Conservation (phyloP, 1,284 basidiomycete species). For the Farysia itapuensis region DNA sequence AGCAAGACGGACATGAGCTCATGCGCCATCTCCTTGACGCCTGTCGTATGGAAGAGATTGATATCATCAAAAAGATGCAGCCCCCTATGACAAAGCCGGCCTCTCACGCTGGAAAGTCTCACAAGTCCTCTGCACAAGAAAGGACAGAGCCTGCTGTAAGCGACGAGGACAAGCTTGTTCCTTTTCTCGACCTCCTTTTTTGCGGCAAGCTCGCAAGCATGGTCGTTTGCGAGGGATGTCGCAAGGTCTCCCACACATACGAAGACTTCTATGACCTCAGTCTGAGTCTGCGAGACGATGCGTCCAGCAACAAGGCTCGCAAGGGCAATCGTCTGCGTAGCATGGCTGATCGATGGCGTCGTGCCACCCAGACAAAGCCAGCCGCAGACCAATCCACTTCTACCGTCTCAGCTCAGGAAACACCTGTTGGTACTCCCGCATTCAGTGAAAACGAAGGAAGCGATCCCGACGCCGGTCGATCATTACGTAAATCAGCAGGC, state of each 20-base stretch:
- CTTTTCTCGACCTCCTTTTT: slow-evolving; percentile 85
- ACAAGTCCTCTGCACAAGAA: background rate
- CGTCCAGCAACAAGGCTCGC: slow-evolving; percentile 22
- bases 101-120: slow-evolving; percentile 1
- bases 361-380: slow-evolving; percentile 21
- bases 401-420: slow-evolving; percentile 1
- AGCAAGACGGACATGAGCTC: slow-evolving; percentile 94
- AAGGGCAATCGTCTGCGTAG: slow-evolving; percentile 37
- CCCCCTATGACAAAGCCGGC: slow-evolving; percentile 61
- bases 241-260: slow-evolving; percentile 80
- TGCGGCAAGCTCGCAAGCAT: slow-evolving; percentile 83
- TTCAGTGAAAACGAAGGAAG: slow-evolving; percentile 51
- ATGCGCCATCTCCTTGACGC: slow-evolving; percentile 83
- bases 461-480: slow-evolving; percentile 69
- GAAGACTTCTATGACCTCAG: slow-evolving; percentile 93
- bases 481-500: slow-evolving; percentile 61
- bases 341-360: slow-evolving; percentile 40
- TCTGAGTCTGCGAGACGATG: slow-evolving; percentile 67
- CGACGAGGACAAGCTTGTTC: slow-evolving; percentile 66
- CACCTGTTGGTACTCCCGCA: slow-evolving; percentile 24
- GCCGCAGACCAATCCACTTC: slow-evolving; percentile 16
- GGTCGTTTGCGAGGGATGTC: slow-evolving; percentile 90
- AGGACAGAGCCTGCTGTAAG: background rate
- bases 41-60: slow-evolving; percentile 92
- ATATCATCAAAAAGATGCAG: slow-evolving; percentile 77